Evolutionary conservation across 768 basidiomycete species (phyloP).

Genomic region (Tephrocybe sp.): DNA sequence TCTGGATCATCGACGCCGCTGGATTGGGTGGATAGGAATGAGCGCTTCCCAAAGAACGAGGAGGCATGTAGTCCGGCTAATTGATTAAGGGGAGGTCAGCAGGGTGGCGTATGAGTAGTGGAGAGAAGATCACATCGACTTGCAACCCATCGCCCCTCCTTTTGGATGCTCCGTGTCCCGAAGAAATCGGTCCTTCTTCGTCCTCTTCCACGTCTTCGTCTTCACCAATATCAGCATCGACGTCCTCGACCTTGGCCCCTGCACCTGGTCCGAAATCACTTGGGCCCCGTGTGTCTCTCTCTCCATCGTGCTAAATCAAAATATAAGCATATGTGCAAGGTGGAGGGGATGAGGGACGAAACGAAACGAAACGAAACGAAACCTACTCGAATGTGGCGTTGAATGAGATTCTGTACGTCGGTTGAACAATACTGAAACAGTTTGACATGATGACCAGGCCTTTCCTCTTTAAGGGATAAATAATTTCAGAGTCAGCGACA

Average conservation of each 20-base stretch:
- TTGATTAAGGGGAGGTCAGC: not conserved
- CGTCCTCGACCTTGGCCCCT: slow-evolving; percentile 30
- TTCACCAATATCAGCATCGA: slow-evolving; percentile 37
- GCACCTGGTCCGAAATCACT: slow-evolving; percentile 42
- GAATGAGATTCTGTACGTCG: slow-evolving; percentile 69
- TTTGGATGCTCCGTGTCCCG: not conserved
- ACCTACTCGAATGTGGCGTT: slow-evolving; percentile 58
- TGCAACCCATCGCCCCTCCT: slow-evolving; percentile 5
- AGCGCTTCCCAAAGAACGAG: slow-evolving; percentile 1
- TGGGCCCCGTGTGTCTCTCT: slow-evolving; percentile 47
- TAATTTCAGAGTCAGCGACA: slow-evolving; percentile 17
- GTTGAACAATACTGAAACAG: slow-evolving; percentile 80
- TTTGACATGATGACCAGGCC: slow-evolving; percentile 76
- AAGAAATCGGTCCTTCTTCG: slow-evolving; percentile 10
- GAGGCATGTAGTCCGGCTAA: slow-evolving; percentile 7
- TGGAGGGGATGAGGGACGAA: not conserved
- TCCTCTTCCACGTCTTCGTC: slow-evolving; percentile 22
- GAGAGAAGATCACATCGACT: slow-evolving; percentile 2
- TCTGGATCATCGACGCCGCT: slow-evolving; percentile 8
- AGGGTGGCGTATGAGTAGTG: not conserved
- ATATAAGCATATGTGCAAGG: slow-evolving; percentile 5
- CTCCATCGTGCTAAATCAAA: slow-evolving; percentile 47
- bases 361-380: not conserved
- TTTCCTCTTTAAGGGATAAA: slow-evolving; percentile 67
- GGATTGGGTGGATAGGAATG: slow-evolving; percentile 11